These are phyloP conservation scores for Acidiella bohemica DNA, from an alignment of 495 filamentous ascomycete genomes.

Conservation along the genomic window DNA sequence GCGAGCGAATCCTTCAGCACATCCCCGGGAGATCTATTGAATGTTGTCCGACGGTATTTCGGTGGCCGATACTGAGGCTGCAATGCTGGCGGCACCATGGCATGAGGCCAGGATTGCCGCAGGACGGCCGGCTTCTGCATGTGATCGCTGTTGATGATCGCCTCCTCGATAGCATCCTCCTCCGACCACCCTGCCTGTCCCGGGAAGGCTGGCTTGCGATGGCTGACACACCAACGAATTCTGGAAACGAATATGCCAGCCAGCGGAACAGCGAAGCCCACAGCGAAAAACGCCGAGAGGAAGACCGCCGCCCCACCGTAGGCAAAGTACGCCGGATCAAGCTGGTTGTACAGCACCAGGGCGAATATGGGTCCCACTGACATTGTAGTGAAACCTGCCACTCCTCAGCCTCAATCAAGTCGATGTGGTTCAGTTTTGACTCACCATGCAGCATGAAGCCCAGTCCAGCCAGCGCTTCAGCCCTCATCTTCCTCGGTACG, in stretches of 20 bases:
- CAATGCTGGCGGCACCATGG: too few species aligned
- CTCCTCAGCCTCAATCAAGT: not conserved
- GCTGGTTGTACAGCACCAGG: not conserved
- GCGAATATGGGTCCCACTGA: not conserved
- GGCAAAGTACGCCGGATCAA: not conserved
- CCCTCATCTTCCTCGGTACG: not conserved
- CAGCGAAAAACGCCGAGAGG: constrained; percentile 1
- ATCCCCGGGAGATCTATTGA: too few species aligned
- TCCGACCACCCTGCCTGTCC: not conserved
- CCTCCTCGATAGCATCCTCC: not conserved
- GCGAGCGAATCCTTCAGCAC: too few species aligned
- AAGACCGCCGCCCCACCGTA: not conserved
- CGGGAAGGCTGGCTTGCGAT: not conserved
- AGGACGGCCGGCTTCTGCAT: too few species aligned
- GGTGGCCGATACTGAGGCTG: too few species aligned
- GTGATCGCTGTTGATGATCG: too few species aligned
- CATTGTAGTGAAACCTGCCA: not conserved
- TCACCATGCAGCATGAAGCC: not conserved
- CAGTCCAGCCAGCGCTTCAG: not conserved
- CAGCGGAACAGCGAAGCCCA: not conserved
- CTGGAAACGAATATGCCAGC: not conserved
- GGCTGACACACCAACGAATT: not conserved
- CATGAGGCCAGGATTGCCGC: too few species aligned
- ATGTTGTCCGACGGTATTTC: too few species aligned
- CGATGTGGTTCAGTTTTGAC: not conserved